Percentiles rank a stretch among this genome's conserved stretches.
Conservation (phyloP, 768 basidiomycete species). For the Leccinum ochraceum region DNA sequence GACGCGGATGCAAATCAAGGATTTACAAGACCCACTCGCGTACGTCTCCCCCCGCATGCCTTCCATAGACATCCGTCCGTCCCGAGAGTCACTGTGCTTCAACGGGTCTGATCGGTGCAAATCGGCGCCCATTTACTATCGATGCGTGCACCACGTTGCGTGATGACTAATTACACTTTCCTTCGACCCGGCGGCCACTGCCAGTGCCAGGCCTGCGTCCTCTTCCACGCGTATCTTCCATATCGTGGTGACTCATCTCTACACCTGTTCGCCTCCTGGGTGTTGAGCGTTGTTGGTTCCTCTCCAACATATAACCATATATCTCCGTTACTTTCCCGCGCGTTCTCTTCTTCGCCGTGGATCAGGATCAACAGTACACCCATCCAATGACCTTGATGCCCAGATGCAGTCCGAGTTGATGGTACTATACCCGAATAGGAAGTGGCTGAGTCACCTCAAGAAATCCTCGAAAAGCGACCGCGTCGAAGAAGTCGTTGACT, state of each 20-base stretch:
- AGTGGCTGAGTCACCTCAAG: slow-evolving; percentile 9
- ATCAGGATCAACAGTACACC: slow-evolving; percentile 31
- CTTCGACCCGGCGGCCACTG: slow-evolving; percentile 25
- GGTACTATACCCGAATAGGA: slow-evolving; percentile 13
- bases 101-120: slow-evolving; percentile 2
- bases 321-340: slow-evolving; percentile 30
- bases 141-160: slow-evolving; percentile 18
- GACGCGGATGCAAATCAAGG: not conserved
- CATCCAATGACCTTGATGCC: slow-evolving; percentile 4
- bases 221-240: slow-evolving; percentile 7
- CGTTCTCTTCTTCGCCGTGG: slow-evolving; percentile 28
- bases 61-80: not conserved
- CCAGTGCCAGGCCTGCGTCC: slow-evolving; percentile 5
- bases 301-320: slow-evolving; percentile 3
- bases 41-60: not conserved
- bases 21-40: not conserved
- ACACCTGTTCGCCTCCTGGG: not conserved
- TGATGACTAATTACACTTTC: slow-evolving; percentile 21
- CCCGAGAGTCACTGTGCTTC: not conserved
- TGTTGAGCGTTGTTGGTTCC: not conserved
- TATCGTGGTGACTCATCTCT: not conserved
- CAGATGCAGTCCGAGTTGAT: slow-evolving; percentile 9
- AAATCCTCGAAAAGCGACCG: slow-evolving; percentile 35
- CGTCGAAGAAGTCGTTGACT: slow-evolving; percentile 24
- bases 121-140: slow-evolving; percentile 4